These are phyloP conservation scores for Geotrichum citri-aurantii DNA, from an alignment of 1,139 yeast genomes.

Conservation along the genomic window DNA sequence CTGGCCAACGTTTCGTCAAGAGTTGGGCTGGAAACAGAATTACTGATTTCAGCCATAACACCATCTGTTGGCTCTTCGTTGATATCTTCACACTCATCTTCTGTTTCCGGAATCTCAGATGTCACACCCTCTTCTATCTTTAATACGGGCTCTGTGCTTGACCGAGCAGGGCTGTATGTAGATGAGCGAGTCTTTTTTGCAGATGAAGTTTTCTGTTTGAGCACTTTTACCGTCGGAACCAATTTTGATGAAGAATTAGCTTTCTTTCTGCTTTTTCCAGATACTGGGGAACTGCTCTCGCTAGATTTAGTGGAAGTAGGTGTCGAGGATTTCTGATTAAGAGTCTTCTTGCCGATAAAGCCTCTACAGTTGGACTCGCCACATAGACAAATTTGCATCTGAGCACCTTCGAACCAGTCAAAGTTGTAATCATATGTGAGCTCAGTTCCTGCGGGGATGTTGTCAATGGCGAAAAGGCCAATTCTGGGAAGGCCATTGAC, in stretches of 20 bases:
- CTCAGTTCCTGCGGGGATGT: constrained; percentile 37
- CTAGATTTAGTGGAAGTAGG: not conserved
- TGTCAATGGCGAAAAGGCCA: constrained; percentile 39
- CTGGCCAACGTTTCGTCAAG: not conserved
- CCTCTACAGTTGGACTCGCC: constrained; percentile 39
- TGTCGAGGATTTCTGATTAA: not conserved
- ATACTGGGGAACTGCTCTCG: not conserved
- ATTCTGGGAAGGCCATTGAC: constrained; percentile 39
- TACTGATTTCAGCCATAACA: not conserved
- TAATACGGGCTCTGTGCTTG: not conserved
- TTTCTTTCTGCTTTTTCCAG: not conserved
- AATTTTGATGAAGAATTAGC: not conserved
- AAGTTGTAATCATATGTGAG: constrained; percentile 42
- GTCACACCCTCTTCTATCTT: not conserved
- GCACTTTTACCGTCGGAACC: not conserved
- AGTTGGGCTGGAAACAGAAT: not conserved
- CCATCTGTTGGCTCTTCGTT: not conserved
- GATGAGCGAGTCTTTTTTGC: not conserved
- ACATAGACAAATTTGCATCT: constrained; percentile 39
- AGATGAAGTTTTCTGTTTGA: not conserved
- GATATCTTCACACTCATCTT: not conserved
- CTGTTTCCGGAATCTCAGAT: not conserved
- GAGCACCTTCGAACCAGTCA: constrained; percentile 38
- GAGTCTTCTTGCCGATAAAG: constrained; percentile 31
- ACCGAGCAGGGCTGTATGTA: not conserved